phyloP scores from a whole-genome alignment of 495 filamentous ascomycete species.

The Pyrenula massariospora region DNA sequence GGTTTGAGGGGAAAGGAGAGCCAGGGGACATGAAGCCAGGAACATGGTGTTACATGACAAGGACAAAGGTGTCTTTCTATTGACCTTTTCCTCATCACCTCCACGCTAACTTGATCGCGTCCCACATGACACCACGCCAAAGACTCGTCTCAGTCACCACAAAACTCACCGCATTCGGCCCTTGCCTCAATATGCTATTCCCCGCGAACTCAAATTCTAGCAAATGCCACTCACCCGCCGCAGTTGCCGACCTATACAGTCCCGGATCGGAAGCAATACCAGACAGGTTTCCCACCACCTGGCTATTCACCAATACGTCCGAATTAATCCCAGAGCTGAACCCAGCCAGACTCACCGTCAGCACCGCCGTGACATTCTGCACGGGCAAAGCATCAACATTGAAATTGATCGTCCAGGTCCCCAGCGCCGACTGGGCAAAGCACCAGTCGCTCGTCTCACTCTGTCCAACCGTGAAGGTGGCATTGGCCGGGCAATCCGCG shows the following conservation, averaged over 20 bases:
- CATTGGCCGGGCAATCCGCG: constrained; percentile 18
- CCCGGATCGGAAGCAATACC: constrained; percentile 13
- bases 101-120: constrained; percentile 1
- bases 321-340: constrained; percentile 13
- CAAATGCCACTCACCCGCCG: constrained; percentile 22
- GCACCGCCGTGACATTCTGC: constrained; percentile 3
- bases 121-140: constrained; percentile 19
- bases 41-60: too few relatives aligned
- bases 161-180: constrained; percentile 14
- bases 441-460: constrained; percentile 20
- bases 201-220: constrained; percentile 17
- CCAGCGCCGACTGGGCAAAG: constrained; percentile 20
- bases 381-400: not conserved
- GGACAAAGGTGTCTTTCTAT: too few relatives aligned
- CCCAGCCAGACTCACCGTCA: constrained; percentile 18
- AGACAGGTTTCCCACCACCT: constrained; percentile 9
- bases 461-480: constrained; percentile 19
- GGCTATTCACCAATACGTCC: constrained; percentile 13
- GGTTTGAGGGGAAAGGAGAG: constrained; percentile 32
- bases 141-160: constrained; percentile 8
- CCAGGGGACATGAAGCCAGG: not conserved
- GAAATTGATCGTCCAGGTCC: constrained; percentile 23
- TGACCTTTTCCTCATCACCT: not conserved
- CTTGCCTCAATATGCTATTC: constrained; percentile 4
- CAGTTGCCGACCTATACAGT: constrained; percentile 20